Base-by-base conservation (phyloP, 139 green algal genomes). In the Chlamydomonas sp. region DNA sequence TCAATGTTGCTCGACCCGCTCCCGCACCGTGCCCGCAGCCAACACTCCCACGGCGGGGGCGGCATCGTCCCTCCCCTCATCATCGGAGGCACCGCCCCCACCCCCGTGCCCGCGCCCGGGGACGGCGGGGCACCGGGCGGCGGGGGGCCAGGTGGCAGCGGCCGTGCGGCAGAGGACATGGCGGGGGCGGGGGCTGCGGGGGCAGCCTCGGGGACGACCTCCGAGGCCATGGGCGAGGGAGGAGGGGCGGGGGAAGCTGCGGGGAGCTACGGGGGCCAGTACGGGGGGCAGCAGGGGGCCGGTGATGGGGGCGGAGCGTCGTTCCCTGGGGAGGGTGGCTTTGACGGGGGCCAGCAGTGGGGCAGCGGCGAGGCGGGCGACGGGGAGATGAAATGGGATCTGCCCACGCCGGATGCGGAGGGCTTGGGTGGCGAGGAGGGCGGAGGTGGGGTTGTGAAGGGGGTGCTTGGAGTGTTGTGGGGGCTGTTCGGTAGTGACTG, bases 11-110 rank as follows among this genome's bases (percentile, higher is more conserved):
- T 18, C 77, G 18, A 7, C 31, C 77, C 9, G 8, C n/a, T 15
- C 66, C 7, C 66, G 57, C 77, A 64, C 62, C 31, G 31, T 49
- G 31, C 31, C 31, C 31, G 31, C 31, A 49, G 31, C 31, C 91
- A 93, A 68, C 95, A 96, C 89, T 94, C 88, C 1, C 91, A 92
- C 79, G 86, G 87, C 66, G 78, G 80, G 9, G 94, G 93, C 60
- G 79, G 88, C 67, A 77, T 95, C 1, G 15, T 75, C 2, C 71
- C 81, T 49, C 78, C 85, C 5, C 77, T 91, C 64, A 80, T 93
- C 87, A 89, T 96, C 85, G 75, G 89, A 59, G 88, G 90, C 2
- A 57, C 90, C 20, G 84, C 87, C 3, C 20, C 62, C 18, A 78
- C 86, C n/a, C 80, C 77, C 58, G 79, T 15, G 49, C 78, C 18